phyloP scores from a whole-genome alignment of 768 basidiomycete species.

The Gloeostereum incarnatum region DNA sequence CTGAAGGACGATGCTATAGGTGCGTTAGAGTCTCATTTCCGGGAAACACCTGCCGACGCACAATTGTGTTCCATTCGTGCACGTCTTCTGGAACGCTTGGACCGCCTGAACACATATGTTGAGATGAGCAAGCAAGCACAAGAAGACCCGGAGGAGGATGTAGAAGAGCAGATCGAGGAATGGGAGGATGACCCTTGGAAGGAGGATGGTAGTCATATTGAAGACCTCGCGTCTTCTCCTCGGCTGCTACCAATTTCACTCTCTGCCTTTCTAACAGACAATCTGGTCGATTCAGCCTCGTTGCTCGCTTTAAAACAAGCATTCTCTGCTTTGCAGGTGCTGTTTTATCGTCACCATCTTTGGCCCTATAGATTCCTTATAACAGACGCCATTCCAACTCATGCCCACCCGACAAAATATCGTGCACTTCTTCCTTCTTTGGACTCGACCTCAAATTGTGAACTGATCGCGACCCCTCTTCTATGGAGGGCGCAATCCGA shows the following conservation, averaged over 20 bases:
- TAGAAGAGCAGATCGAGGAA: constrained; percentile 40
- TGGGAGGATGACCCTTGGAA: constrained; percentile 80
- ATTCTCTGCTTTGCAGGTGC: constrained; percentile 45
- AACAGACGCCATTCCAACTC: constrained; percentile 66
- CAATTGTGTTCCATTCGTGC: constrained; percentile 57
- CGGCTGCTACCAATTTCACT: constrained; percentile 41
- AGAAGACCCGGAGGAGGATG: constrained; percentile 15
- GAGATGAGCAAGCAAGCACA: constrained; percentile 42
- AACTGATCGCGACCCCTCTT: constrained; percentile 20
- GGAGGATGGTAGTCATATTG: no score
- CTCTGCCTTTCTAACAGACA: constrained; percentile 50
- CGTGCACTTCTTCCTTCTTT: constrained; percentile 53
- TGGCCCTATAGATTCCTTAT: constrained; percentile 66
- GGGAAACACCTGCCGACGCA: constrained; percentile 46
- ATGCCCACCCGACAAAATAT: constrained; percentile 56
- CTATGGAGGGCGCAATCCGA: constrained; percentile 48
- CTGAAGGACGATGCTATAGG: constrained; percentile 12
- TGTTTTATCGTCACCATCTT: constrained; percentile 50
- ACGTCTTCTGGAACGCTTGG: constrained; percentile 58
- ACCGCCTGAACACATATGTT: constrained; percentile 64
- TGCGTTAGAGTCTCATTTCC: constrained; percentile 34
- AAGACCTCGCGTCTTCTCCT: constrained; percentile 15
- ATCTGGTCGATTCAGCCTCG: constrained; percentile 51
- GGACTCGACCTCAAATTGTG: constrained; percentile 36
- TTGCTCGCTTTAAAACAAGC: constrained; percentile 55